Percentiles rank a stretch among this genome's conserved stretches.
phyloP scores from a whole-genome alignment of 2,329 filamentous ascomycete species.

The Pseudogymnoascus sp. region DNA sequence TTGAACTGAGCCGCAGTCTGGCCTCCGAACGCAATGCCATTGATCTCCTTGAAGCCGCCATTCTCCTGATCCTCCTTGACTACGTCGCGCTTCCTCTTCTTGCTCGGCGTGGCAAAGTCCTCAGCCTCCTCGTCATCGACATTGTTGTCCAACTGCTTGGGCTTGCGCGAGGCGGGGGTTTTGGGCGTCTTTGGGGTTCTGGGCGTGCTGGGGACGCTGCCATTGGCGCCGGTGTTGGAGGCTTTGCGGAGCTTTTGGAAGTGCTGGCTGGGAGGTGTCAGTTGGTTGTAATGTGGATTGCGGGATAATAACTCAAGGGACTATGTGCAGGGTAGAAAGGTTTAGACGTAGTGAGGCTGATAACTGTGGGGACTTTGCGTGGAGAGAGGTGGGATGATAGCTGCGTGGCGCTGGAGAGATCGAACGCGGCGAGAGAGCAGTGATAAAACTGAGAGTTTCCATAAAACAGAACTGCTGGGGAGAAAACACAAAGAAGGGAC shows the following conservation, averaged over 20 bases:
- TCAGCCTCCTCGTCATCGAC: conserved; percentile 14
- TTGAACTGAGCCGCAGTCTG: conserved; percentile 18
- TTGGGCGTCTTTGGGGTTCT: conserved; percentile 9
- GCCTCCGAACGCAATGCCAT: background rate
- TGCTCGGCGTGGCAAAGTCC: conserved; percentile 3
- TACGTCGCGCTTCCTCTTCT: conserved; percentile 20
- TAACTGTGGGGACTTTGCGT: background rate
- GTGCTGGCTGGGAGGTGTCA: conserved; percentile 24
- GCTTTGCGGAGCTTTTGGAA: conserved; percentile 28
- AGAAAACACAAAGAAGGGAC: background rate
- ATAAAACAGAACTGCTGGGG: no score
- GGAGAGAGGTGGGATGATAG: no score
- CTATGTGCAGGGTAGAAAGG: background rate
- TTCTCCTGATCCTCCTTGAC: conserved; percentile 16
- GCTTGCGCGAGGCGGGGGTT: background rate
- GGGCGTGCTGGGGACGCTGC: background rate
- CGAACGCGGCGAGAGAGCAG: background rate
- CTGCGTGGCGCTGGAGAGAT: background rate
- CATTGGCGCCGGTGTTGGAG: background rate
- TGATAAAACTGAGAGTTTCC: no score
- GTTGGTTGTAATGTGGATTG: background rate
- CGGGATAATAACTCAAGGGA: background rate
- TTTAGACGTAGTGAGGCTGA: background rate
- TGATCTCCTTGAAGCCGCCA: background rate
- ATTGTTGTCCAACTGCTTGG: background rate